A percentile compares a stretch with the other conserved stretches of the same genome.
phyloP scores from a whole-genome alignment of 202 grass and related monocot species.

The Panicum virgatum region DNA sequence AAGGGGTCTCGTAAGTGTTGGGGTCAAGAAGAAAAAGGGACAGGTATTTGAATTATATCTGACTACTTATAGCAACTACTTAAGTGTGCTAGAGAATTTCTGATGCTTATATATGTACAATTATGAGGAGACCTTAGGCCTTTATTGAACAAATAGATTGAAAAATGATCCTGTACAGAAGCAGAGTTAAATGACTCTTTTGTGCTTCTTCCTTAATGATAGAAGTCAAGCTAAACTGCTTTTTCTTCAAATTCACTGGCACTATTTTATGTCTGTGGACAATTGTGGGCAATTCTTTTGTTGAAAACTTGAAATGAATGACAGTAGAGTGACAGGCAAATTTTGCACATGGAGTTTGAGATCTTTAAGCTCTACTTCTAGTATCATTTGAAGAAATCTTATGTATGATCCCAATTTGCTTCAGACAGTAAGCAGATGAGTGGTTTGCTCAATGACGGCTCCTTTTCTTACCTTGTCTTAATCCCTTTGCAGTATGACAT shows the following conservation, averaged over 20 bases:
- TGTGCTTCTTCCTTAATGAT: not conserved
- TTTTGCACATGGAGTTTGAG: not conserved
- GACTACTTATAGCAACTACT: conserved; percentile 1
- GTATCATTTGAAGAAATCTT: not conserved
- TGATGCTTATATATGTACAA: not conserved
- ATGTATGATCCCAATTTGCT: not conserved
- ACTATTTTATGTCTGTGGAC: not conserved
- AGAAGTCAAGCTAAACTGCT: not conserved
- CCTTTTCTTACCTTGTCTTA: conserved; percentile 22
- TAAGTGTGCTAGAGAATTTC: not conserved
- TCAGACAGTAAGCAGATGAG: not conserved
- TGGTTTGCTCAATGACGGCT: not conserved
- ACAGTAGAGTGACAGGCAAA: not conserved
- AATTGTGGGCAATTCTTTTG: not conserved
- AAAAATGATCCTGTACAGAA: not conserved
- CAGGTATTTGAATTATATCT: conserved; percentile 58
- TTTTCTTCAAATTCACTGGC: not conserved
- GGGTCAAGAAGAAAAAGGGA: conserved; percentile 90
- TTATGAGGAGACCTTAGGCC: not conserved
- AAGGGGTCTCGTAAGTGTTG: conserved; percentile 92
- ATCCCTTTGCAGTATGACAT: conserved; percentile 70
- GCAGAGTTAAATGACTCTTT: not conserved
- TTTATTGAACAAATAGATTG: not conserved
- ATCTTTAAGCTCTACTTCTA: not conserved
- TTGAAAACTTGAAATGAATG: conserved; percentile 14